A percentile compares a stretch with the other conserved stretches of the same genome.
Conservation (phyloP, 805 yeast species). For the Kluyveromyces nonfermentans region DNA sequence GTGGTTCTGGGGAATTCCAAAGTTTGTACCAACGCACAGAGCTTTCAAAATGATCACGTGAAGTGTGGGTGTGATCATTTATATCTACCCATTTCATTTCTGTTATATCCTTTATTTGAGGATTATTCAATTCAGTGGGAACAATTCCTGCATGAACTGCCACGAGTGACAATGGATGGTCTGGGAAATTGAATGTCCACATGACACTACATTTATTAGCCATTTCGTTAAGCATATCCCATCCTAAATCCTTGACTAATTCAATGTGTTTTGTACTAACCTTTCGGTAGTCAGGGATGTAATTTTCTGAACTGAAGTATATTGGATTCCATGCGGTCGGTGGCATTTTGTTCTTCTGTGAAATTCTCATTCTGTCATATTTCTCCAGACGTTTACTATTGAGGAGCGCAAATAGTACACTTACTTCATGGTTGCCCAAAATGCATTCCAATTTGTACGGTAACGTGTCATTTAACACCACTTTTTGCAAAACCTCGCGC, state of each 20-base stretch:
- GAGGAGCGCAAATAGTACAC: conserved; percentile 50
- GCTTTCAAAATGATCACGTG: conserved; percentile 16
- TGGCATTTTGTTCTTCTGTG: conserved; percentile 4
- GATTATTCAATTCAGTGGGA: conserved; percentile 43
- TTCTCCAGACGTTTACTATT: conserved; percentile 30
- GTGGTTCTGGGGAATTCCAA: conserved; percentile 34
- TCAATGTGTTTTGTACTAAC: conserved; percentile 13
- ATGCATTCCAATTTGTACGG: conserved; percentile 55
- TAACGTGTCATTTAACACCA: background rate
- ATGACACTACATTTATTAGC: conserved; percentile 16
- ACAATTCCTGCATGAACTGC: conserved; percentile 81
- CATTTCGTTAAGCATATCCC: conserved; percentile 10
- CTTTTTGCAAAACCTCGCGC: conserved; percentile 46
- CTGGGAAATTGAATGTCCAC: conserved; percentile 11
- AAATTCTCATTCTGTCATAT: conserved; percentile 16
- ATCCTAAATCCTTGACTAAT: conserved; percentile 18
- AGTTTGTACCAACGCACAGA: conserved; percentile 48
- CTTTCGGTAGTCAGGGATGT: conserved; percentile 12
- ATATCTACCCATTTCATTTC: conserved; percentile 63
- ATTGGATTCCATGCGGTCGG: conserved; percentile 8
- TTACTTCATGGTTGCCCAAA: conserved; percentile 83
- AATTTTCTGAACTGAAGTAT: conserved; percentile 10
- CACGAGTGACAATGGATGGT: conserved; percentile 29
- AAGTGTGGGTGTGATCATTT: conserved; percentile 43
- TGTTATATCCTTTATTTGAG: conserved; percentile 54